Percentiles rank a stretch among this genome's conserved stretches.
phyloP scores from a whole-genome alignment of 805 yeast genomes.

The Ogataea saltuana region DNA sequence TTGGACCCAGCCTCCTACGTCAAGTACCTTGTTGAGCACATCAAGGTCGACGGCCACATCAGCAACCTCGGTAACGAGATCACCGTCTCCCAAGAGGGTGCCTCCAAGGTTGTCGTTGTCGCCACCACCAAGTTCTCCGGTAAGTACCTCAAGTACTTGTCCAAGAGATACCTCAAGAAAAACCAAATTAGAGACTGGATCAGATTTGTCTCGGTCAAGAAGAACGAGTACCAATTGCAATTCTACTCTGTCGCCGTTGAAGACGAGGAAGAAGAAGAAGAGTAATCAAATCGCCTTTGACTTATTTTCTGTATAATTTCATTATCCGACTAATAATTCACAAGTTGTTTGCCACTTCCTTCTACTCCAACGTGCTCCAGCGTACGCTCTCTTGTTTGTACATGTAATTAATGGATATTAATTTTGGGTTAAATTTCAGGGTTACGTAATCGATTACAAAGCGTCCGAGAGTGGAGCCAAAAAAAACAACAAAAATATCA shows the following conservation, averaged over 20 bases:
- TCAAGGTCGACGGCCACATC: constrained; percentile 95
- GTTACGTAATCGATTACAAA: neutral
- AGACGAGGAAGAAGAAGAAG: constrained; percentile 88
- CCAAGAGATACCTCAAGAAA: constrained; percentile 99
- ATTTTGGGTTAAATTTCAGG: neutral
- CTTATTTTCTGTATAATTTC: neutral
- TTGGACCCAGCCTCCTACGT: constrained; percentile 97
- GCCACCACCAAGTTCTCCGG: constrained; percentile 97
- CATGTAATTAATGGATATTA: too few species aligned
- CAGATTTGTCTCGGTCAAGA: constrained; percentile 95
- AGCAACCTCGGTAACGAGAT: constrained; percentile 97
- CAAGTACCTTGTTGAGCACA: constrained; percentile 97
- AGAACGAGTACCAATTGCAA: constrained; percentile 94
- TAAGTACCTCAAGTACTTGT: constrained; percentile 98
- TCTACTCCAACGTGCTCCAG: too few species aligned
- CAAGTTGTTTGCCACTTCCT: too few species aligned
- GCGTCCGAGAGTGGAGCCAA: constrained; percentile 2
- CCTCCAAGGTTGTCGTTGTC: constrained; percentile 84
- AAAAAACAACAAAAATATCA: too few species aligned
- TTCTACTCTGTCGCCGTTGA: constrained; percentile 97
- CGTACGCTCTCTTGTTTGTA: too few species aligned
- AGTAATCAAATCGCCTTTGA: constrained; percentile 48
- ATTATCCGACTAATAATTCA: constrained; percentile 6
- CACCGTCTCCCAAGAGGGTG: constrained; percentile 83
- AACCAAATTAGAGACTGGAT: constrained; percentile 99